phyloP scores from a whole-genome alignment of 2,329 filamentous ascomycete genomes.

The Blumeriella jaapii region DNA sequence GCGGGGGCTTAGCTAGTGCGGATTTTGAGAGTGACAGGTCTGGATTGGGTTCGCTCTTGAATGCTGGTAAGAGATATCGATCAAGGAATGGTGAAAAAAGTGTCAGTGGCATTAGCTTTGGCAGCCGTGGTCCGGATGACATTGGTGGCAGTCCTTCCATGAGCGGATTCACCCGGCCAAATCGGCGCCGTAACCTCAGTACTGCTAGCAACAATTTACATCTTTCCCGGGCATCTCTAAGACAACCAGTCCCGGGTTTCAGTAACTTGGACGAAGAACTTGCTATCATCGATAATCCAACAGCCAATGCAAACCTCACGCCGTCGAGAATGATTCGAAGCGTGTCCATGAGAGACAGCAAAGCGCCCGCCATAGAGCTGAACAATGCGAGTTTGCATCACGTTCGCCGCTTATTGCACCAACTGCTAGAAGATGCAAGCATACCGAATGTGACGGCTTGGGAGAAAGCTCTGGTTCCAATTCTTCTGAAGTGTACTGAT shows the following conservation, averaged over 20 bases:
- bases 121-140: slow-evolving; percentile 55
- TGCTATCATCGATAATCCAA: slow-evolving; percentile 12
- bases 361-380: slow-evolving; percentile 66
- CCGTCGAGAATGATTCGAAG: slow-evolving; percentile 54
- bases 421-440: slow-evolving; percentile 66
- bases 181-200: slow-evolving; percentile 71
- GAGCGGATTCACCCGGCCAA: slow-evolving; percentile 47
- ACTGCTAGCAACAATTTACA: slow-evolving; percentile 60
- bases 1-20: slow-evolving; percentile 48
- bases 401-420: slow-evolving; percentile 72
- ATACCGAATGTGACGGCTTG: slow-evolving; percentile 66
- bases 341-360: slow-evolving; percentile 67
- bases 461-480: slow-evolving; percentile 84
- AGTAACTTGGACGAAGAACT: slow-evolving; percentile 25
- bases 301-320: slow-evolving; percentile 14
- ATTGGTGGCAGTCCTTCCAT: slow-evolving; percentile 42
- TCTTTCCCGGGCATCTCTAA: slow-evolving; percentile 59
- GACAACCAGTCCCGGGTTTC: slow-evolving; percentile 38
- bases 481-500: slow-evolving; percentile 81
- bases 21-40: slow-evolving; percentile 62
- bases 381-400: slow-evolving; percentile 82
- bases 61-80: slow-evolving; percentile 64
- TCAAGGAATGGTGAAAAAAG: slow-evolving; percentile 63
- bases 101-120: slow-evolving; percentile 56
- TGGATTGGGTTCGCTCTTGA: slow-evolving; percentile 60